Evolutionary conservation across 495 filamentous ascomycete genomes (phyloP).

Genomic region (Pseudomonodictys pantanalensis): DNA sequence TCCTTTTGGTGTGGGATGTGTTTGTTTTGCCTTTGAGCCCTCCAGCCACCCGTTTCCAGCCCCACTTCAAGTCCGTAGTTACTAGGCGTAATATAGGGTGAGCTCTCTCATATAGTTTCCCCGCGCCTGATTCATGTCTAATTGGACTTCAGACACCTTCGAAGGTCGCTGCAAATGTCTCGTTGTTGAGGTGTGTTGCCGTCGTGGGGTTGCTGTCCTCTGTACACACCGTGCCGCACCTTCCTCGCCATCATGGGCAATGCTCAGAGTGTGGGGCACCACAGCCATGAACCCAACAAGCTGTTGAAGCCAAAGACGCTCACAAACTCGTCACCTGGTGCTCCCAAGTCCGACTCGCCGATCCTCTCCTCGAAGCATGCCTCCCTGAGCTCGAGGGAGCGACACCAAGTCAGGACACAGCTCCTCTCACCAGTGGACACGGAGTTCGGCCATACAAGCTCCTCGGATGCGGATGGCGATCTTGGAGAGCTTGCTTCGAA

Average conservation of each 20-base stretch:
- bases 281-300: conserved; percentile 17
- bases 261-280: conserved; percentile 15
- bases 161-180: background rate
- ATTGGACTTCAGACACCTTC: background rate
- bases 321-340: conserved; percentile 20
- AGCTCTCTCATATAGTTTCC: background rate
- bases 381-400: conserved; percentile 16
- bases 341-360: conserved; percentile 17
- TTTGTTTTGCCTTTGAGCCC: background rate
- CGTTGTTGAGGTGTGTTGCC: background rate
- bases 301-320: conserved; percentile 36
- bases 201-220: background rate
- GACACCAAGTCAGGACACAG: conserved; percentile 17
- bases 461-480: conserved; percentile 9
- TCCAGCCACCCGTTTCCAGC: background rate
- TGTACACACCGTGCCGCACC: background rate
- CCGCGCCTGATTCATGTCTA: background rate
- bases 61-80: background rate
- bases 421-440: conserved; percentile 20
- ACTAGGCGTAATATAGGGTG: conserved; percentile 4
- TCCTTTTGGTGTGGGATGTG: background rate
- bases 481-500: conserved; percentile 28
- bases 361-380: conserved; percentile 23
- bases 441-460: background rate
- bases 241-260: conserved; percentile 29